These are phyloP conservation scores for Lasiodiplodia sp. DNA, from an alignment of 2,329 filamentous ascomycete species.

Conservation along the genomic window DNA sequence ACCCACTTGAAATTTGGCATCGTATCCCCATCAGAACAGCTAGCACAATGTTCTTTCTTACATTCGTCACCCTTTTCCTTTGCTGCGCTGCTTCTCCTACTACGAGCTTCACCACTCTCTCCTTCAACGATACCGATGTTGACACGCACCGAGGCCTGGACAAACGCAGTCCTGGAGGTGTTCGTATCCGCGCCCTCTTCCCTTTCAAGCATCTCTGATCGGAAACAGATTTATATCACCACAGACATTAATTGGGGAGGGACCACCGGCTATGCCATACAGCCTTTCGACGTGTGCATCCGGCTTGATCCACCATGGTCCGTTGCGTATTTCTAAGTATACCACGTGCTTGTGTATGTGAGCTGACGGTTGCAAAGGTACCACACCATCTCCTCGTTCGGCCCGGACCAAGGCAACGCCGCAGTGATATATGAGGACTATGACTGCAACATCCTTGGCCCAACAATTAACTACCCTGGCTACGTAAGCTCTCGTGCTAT, in stretches of 20 bases:
- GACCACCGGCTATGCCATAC: neutral
- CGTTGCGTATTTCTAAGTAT: neutral
- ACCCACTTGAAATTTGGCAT: no score
- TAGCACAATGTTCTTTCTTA: no score
- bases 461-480: neutral
- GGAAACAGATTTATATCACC: neutral
- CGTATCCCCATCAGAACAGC: no score
- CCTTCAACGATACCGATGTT: no score
- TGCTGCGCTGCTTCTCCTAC: no score
- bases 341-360: neutral
- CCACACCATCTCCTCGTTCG: neutral
- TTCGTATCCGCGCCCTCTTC: neutral
- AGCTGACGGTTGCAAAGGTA: neutral
- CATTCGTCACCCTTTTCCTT: no score
- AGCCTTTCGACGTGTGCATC: neutral
- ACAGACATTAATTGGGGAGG: neutral
- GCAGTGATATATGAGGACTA: neutral
- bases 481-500: neutral
- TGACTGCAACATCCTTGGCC: neutral
- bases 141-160: neutral
- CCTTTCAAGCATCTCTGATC: neutral
- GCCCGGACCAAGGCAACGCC: neutral
- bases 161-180: neutral
- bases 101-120: no score
- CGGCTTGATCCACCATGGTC: neutral